Base-by-base conservation (phyloP, 1,139 yeast species). In the Lodderomyces metapsilosis region DNA sequence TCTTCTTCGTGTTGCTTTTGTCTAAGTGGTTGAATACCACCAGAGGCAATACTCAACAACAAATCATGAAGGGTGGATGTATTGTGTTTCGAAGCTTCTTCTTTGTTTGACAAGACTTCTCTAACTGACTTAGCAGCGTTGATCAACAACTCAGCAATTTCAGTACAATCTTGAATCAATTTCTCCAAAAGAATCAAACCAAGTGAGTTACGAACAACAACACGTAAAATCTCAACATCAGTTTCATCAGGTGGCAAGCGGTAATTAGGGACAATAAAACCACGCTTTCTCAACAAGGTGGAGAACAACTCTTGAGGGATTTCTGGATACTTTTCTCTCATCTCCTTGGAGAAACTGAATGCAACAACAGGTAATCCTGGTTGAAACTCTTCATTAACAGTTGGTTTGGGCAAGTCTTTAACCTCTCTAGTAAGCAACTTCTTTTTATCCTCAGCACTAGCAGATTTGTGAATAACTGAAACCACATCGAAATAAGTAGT, bases 291-390 rank as follows among this genome's bases (percentile, higher is more conserved):
- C 56, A 89, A 70, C 58, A 88, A 61, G 15, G 84, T 71, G 0
- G 95, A 82, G 32, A 89, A 61, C 44, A 88, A 74, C 22, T 83
- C 76, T 63, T 89, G 97, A n/a, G 96, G 96, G 43, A 89, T 77
- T 60, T 82, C 88, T 2, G 96, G 92, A 59, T 81, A 87, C 36
- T 72, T 61, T 37, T 75, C 58, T 40, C 67, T 60, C 57, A 89
- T 78, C 28, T 71, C 70, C 39, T 80, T 67, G 3, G 88, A 75
- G 52, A 89, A 76, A 57, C 80, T 80, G 73, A 88, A 89, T 0
- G 96, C 84, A 35, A 89, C 96, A 28, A 89, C 95, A 3, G 97
- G 97, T 46, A 89, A 75, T 6, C 96, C 96, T 1, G 88, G 82
- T 54, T 78, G 74, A 66, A 65, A 88, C 20, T 60, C 55, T 35